A percentile compares a stretch with the other conserved stretches of the same genome.
Evolutionary conservation across 225 moss, liverwort and hornwort species (phyloP).

Genomic region (Bryum argenteum): DNA sequence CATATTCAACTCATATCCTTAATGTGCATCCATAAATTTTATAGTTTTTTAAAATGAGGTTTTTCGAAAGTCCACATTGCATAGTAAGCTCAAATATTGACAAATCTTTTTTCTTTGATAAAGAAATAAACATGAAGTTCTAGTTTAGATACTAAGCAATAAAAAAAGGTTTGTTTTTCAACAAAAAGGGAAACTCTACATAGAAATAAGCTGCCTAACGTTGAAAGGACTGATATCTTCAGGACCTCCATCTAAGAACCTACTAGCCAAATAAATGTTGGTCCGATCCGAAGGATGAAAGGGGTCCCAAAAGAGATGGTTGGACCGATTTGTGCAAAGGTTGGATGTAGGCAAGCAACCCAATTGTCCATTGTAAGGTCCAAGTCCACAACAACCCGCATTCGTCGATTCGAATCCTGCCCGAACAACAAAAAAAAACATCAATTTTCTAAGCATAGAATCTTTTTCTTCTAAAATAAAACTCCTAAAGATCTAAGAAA

Average conservation of each 20-base stretch:
- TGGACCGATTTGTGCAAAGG: constrained; percentile 42
- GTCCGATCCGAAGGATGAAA: constrained; percentile 50
- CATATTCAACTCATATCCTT: no score
- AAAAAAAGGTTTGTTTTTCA: neutral
- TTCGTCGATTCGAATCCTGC: constrained; percentile 57
- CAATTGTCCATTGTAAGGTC: constrained; percentile 59
- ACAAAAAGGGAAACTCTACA: constrained; percentile 4
- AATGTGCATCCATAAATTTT: no score
- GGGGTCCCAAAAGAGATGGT: constrained; percentile 67
- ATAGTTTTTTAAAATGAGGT: no score
- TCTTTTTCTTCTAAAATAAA: no score
- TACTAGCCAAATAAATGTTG: constrained; percentile 38
- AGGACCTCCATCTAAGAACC: constrained; percentile 34
- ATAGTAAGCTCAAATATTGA: no score
- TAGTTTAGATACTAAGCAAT: no score
- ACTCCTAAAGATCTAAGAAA: no score
- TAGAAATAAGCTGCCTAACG: constrained; percentile 40
- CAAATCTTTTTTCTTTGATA: no score
- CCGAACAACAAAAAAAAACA: neutral
- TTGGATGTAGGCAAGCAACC: constrained; percentile 52
- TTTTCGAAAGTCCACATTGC: no score
- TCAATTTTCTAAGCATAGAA: no score
- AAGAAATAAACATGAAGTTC: no score
- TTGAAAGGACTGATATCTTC: constrained; percentile 49
- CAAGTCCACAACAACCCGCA: constrained; percentile 64